phyloP scores from a whole-genome alignment of 768 basidiomycete genomes.

The Pholiota molesta region DNA sequence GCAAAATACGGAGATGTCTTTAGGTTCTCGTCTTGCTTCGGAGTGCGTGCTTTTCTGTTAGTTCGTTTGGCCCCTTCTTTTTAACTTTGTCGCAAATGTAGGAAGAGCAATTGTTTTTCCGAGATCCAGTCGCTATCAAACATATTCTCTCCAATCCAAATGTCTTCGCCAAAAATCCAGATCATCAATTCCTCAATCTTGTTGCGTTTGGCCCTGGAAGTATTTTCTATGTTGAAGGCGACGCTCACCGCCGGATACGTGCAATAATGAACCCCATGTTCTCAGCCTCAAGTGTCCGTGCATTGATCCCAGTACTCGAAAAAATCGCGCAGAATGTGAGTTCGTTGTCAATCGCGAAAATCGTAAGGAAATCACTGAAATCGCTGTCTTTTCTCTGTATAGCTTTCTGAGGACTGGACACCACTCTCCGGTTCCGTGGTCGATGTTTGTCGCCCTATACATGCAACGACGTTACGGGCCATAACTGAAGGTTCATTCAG shows the following conservation, averaged over 20 bases:
- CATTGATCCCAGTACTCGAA: not conserved
- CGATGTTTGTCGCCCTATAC: not conserved
- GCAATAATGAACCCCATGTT: not conserved
- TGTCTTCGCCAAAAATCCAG: not conserved
- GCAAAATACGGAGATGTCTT: not conserved
- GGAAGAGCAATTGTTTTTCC: not conserved
- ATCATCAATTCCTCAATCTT: not conserved
- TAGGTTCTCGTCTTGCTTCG: slow-evolving; percentile 1
- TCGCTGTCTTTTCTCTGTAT: no score
- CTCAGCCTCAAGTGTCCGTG: not conserved
- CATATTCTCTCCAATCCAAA: slow-evolving; percentile 4
- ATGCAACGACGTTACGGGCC: not conserved
- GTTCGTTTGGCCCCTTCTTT: not conserved
- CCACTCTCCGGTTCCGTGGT: not conserved
- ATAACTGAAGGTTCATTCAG: not conserved
- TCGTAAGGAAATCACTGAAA: no score
- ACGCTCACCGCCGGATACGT: not conserved
- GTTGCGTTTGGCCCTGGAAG: not conserved
- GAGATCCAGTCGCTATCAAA: slow-evolving; percentile 1
- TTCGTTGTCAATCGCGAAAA: not conserved
- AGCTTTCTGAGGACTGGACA: not conserved
- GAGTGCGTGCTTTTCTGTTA: not conserved
- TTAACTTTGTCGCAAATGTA: not conserved
- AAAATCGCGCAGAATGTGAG: slow-evolving; percentile 1
- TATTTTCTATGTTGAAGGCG: not conserved